Base-by-base conservation (phyloP, 257 asterid species). In the Euphrasia confusa region DNA sequence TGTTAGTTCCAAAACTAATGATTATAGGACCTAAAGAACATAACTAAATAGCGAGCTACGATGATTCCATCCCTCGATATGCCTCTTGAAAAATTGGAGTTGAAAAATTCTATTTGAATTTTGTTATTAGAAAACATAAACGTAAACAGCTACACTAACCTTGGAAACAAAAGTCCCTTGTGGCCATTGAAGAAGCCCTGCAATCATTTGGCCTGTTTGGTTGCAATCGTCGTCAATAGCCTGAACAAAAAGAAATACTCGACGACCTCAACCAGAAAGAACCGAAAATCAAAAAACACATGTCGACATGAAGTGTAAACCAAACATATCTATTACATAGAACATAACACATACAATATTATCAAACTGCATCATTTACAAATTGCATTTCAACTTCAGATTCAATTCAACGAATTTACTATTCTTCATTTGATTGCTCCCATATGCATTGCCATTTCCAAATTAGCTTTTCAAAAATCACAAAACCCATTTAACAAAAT, bases 81-180 rank as follows among this genome's bases (percentile, higher is more conserved):
- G 17, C 53, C 53, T 47, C 13, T 12, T 13, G 17, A 47, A 47
- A 47, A 47, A 13, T 12, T 0, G 21, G 6, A 13, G 18, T 47
- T 12, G 21, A 47, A 47, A 47, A 47, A 47, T 47, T 18, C n/a
- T 47, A 12, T 12, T 12, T 13, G 53, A 47, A 47, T 47, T 30
- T 30, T 30, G 33, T 30, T 30, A 30, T 4, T 30, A 5, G 33
- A 30, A 30, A 30, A 30, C 3, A 45, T 45, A 12, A 11, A 7
- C 50, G 11, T 26, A 60, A 30, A 60, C 44, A 6, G 14, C 47
- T 61, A 35, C 57, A 63, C 78, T 49, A 61, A 84, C 95, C 95
- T 87, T 87, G 67, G 95, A 84, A 54, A 86, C 93, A 79, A 87
- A 84, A 30, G 95, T 84, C 50, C 90, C 95, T 72, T 87, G 95